Evolutionary conservation across 495 filamentous ascomycete species (phyloP).

Genomic region (Chaetomium fimeti): DNA sequence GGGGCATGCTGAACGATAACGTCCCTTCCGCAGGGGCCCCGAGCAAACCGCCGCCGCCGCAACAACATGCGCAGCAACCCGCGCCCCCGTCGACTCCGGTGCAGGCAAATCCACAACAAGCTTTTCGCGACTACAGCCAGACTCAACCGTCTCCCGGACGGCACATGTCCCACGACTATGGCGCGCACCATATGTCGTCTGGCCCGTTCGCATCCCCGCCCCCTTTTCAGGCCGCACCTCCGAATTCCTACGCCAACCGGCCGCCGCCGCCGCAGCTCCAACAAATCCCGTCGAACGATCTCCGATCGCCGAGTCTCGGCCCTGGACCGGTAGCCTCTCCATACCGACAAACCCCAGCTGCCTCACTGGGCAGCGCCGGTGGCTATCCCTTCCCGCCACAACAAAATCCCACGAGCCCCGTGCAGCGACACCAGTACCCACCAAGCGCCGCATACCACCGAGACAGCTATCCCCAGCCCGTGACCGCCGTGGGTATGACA

Average conservation of each 20-base stretch:
- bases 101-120: slow-evolving; percentile 42
- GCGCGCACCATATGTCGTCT: slow-evolving; percentile 32
- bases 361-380: slow-evolving; percentile 42
- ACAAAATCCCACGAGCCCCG: slow-evolving; percentile 52
- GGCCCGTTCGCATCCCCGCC: slow-evolving; percentile 43
- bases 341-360: slow-evolving; percentile 51
- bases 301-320: slow-evolving; percentile 51
- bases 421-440: slow-evolving; percentile 51
- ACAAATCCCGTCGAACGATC: slow-evolving; percentile 46
- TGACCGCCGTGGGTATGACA: slow-evolving; percentile 43
- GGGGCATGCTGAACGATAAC: slow-evolving; percentile 54
- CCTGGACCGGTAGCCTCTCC: slow-evolving; percentile 52
- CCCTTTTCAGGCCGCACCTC: slow-evolving; percentile 38
- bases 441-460: slow-evolving; percentile 42
- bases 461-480: slow-evolving; percentile 51
- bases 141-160: slow-evolving; percentile 46
- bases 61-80: slow-evolving; percentile 28
- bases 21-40: slow-evolving; percentile 31
- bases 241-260: slow-evolving; percentile 44
- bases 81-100: slow-evolving; percentile 50
- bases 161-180: slow-evolving; percentile 44
- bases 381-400: slow-evolving; percentile 56
- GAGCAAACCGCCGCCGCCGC: slow-evolving; percentile 31
- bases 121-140: slow-evolving; percentile 48
- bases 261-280: slow-evolving; percentile 49